phyloP scores from a whole-genome alignment of 768 basidiomycete genomes.

The Mycena leptocephala region DNA sequence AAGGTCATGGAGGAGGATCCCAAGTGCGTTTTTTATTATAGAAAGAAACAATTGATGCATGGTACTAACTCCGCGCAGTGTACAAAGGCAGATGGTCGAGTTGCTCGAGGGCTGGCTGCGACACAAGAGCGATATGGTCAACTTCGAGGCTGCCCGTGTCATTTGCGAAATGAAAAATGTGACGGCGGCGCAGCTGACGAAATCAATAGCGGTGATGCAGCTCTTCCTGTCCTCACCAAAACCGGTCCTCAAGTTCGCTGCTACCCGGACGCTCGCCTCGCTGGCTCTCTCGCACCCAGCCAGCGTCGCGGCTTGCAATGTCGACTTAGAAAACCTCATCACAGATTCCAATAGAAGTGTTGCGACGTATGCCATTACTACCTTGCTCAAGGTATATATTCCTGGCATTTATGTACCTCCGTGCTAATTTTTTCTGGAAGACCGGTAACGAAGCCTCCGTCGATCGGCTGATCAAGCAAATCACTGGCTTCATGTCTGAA shows the following conservation, averaged over 20 bases:
- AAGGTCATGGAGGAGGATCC: slow-evolving; percentile 99
- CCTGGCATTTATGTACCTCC: neutral
- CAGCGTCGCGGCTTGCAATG: slow-evolving; percentile 93
- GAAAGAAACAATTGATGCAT: neutral
- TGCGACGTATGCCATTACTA: slow-evolving; percentile 99
- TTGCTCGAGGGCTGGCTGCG: slow-evolving; percentile 95
- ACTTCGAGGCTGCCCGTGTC: slow-evolving; percentile 97
- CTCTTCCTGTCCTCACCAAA: slow-evolving; percentile 97
- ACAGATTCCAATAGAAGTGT: slow-evolving; percentile 96
- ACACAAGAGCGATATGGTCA: slow-evolving; percentile 99
- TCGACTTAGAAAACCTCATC: slow-evolving; percentile 97
- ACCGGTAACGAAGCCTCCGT: slow-evolving; percentile 99
- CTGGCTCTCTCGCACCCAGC: slow-evolving; percentile 90
- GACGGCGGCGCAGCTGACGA: slow-evolving; percentile 81
- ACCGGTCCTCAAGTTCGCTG: slow-evolving; percentile 95
- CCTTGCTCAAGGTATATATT: slow-evolving; percentile 88
- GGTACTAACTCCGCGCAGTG: slow-evolving; percentile 59
- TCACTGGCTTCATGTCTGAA: slow-evolving; percentile 98
- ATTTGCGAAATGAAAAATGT: slow-evolving; percentile 97
- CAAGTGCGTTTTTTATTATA: slow-evolving; percentile 76
- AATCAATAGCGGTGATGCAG: slow-evolving; percentile 94
- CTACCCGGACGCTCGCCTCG: slow-evolving; percentile 93
- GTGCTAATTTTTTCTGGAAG: slow-evolving; percentile 57
- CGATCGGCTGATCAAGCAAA: slow-evolving; percentile 99
- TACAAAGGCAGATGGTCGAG: slow-evolving; percentile 94